phyloP scores from a whole-genome alignment of 768 basidiomycete genomes.

The Flagelloscypha sp. region DNA sequence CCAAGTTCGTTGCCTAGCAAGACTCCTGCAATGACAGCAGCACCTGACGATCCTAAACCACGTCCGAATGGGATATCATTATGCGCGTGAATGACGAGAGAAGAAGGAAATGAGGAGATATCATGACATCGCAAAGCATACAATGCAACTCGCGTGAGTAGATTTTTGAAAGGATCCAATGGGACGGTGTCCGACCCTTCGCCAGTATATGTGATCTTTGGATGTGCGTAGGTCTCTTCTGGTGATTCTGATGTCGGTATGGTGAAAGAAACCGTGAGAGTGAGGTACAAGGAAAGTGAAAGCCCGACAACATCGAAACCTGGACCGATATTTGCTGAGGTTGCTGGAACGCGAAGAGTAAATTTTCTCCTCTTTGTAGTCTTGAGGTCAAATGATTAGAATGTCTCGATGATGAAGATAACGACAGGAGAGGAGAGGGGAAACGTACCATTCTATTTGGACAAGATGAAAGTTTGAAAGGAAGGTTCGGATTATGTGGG shows the following conservation, averaged over 20 bases:
- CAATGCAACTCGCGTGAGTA: constrained; percentile 93
- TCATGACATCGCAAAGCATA: constrained; percentile 92
- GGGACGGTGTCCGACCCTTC: constrained; percentile 90
- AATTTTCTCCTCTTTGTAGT: too few relatives aligned
- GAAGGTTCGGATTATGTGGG: too few relatives aligned
- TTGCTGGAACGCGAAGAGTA: constrained; percentile 86
- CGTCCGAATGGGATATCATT: constrained; percentile 98
- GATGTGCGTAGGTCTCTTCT: constrained; percentile 42
- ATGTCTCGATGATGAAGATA: too few relatives aligned
- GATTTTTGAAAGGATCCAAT: constrained; percentile 91
- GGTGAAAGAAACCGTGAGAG: constrained; percentile 53
- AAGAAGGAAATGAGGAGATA: constrained; percentile 66
- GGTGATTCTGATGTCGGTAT: constrained; percentile 21
- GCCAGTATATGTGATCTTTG: constrained; percentile 71
- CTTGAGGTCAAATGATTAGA: too few relatives aligned
- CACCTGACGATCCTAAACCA: constrained; percentile 94
- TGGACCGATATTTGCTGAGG: constrained; percentile 97
- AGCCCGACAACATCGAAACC: constrained; percentile 99
- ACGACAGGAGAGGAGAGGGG: too few relatives aligned
- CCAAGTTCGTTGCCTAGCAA: constrained; percentile 84
- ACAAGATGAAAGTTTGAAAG: too few relatives aligned
- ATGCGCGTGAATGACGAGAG: constrained; percentile 65
- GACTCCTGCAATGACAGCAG: constrained; percentile 97
- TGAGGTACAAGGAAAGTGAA: constrained; percentile 81
- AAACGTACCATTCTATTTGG: too few relatives aligned